These are phyloP conservation scores for Silene noctiflora DNA, from an alignment of 179 eudicot species.

Conservation along the genomic window DNA sequence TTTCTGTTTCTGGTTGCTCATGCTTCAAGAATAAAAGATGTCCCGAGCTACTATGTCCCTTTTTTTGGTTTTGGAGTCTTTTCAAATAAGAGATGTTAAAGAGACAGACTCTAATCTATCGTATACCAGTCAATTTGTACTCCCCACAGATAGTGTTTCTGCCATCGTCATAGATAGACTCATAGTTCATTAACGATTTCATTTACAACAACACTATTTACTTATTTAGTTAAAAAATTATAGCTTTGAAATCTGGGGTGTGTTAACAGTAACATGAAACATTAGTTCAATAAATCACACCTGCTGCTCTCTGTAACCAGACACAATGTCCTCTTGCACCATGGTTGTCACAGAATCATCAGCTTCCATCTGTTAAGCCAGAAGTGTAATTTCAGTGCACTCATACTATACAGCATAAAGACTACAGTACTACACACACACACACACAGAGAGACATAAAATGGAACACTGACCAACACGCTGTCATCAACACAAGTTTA, in stretches of 20 bases:
- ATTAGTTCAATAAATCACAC: conserved; percentile 34
- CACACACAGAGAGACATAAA: neutral
- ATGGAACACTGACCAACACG: neutral
- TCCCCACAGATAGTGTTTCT: too few relatives aligned
- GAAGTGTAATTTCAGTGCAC: neutral
- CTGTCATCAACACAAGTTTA: neutral
- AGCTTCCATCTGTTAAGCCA: conserved; percentile 51
- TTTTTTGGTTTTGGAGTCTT: too few relatives aligned
- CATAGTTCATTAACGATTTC: neutral
- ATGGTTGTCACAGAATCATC: conserved; percentile 55
- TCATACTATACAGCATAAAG: neutral
- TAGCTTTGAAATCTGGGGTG: neutral
- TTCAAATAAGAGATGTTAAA: too few relatives aligned
- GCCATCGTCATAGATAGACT: neutral
- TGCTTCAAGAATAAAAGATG: too few relatives aligned
- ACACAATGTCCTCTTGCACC: conserved; percentile 65
- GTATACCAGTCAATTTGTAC: too few relatives aligned
- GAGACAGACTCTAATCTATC: too few relatives aligned
- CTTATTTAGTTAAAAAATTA: too few relatives aligned
- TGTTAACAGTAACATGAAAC: neutral
- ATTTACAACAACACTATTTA: neutral
- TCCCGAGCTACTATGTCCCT: too few relatives aligned
- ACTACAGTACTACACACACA: conserved; percentile 6
- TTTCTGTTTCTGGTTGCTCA: too few relatives aligned
- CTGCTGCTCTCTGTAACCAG: conserved; percentile 73